Evolutionary conservation across 768 basidiomycete genomes (phyloP), one percentile per base, ranked within the genome.

Genomic region (Rhodotorula graminis): DNA sequence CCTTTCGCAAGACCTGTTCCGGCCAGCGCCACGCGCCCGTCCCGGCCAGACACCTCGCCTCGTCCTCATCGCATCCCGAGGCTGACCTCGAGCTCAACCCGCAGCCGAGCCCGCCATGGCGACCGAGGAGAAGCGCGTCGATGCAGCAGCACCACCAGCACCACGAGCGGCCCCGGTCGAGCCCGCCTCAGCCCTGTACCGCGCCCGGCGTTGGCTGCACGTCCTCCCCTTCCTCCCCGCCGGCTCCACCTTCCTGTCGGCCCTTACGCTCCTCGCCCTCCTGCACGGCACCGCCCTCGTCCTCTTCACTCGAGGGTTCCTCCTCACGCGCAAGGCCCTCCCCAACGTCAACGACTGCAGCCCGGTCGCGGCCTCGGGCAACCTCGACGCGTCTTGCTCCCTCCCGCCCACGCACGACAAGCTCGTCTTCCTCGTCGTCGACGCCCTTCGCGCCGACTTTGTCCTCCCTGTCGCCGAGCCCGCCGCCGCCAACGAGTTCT

Each of bases 381-480:
- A 74, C 52, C 77, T 74, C 61, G 72, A 76, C 66, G 18, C 75
- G 29, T 71, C 80, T 10, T 87, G 86, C 79, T 85, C 84, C 16
- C 82, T 88, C 15, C 78, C 81, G 31, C 84, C 88, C 1, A 91
- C 90, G 1, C 90, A 94, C 83, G 85, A 85, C 72, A 88, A 90
- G 75, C 90, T 91, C 12, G 85, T 98, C 40, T 70, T 96, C 53
- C 84, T 99, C 73, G 86, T 98, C 65, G 90, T 99, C 76, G 96
- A 98, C 81, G 86, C 95, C 0, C 84, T 99, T 33, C 89, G 96
- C 5, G 94, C 93, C 78, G 95, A 99, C 82, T 98, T 98, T 80
- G 82, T 98, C 58, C 85, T 91, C 0, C 87, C 89, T 4, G 79
- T 89, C 67, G 78, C 80, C 0, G 78, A 82, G 27, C 40, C 47